A percentile compares a stretch with the other conserved stretches of the same genome.
These are phyloP conservation scores for Fusarium caatingaense DNA, from an alignment of 2,329 filamentous ascomycete genomes.

Conservation along the genomic window DNA sequence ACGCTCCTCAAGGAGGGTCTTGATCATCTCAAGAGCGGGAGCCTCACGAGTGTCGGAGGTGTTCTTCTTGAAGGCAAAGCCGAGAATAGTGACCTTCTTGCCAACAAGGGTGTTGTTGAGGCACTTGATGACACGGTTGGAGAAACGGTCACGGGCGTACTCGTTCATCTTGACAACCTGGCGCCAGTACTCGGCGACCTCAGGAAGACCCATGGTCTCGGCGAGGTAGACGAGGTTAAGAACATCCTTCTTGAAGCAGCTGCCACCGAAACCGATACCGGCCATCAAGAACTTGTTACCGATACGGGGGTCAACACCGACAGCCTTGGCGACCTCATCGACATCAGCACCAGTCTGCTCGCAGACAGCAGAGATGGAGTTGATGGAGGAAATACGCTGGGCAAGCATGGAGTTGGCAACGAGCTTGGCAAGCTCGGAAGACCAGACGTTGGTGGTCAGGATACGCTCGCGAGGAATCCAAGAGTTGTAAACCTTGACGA, in stretches of 20 bases:
- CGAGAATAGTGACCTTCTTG: slow-evolving; percentile 79
- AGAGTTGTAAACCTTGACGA: slow-evolving; percentile 73
- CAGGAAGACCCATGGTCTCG: slow-evolving; percentile 73
- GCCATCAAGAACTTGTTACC: slow-evolving; percentile 79
- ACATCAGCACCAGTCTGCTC: slow-evolving; percentile 81
- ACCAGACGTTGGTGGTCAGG: slow-evolving; percentile 79
- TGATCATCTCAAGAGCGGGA: slow-evolving; percentile 75
- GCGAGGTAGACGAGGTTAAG: slow-evolving; percentile 79
- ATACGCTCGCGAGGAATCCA: slow-evolving; percentile 78
- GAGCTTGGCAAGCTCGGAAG: slow-evolving; percentile 82
- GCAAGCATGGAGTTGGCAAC: slow-evolving; percentile 84
- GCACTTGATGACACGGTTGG: slow-evolving; percentile 71
- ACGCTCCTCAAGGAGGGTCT: slow-evolving; percentile 71
- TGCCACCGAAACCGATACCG: slow-evolving; percentile 81
- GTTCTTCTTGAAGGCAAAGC: slow-evolving; percentile 84
- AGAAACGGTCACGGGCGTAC: slow-evolving; percentile 77
- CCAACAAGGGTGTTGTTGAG: slow-evolving; percentile 75
- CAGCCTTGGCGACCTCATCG: slow-evolving; percentile 74
- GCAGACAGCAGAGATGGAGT: slow-evolving; percentile 83
- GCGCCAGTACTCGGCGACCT: slow-evolving; percentile 81
- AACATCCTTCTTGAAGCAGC: slow-evolving; percentile 86
- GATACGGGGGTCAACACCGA: slow-evolving; percentile 78
- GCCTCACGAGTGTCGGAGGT: slow-evolving; percentile 80
- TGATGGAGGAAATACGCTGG: slow-evolving; percentile 84
- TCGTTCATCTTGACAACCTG: slow-evolving; percentile 82